phyloP scores from a whole-genome alignment of 1,284 basidiomycete genomes.

The Rhodotorula sp. region DNA sequence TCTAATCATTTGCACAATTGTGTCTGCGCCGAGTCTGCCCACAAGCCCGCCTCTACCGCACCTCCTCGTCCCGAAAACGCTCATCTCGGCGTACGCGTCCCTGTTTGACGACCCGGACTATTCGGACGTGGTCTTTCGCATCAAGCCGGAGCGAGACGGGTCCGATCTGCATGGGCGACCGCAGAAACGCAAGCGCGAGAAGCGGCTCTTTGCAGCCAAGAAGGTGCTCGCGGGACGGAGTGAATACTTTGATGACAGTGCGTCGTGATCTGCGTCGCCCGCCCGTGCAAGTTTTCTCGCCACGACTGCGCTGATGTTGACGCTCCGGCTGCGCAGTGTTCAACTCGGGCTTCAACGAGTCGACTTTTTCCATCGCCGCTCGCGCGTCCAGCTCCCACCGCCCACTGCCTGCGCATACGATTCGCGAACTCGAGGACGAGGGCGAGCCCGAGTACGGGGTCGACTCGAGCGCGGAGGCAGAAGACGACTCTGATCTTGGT shows the following conservation, averaged over 20 bases:
- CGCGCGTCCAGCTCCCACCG: neutral
- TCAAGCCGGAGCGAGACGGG: conserved; percentile 32
- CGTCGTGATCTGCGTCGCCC: neutral
- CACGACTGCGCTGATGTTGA: no score
- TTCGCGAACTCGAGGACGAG: conserved; percentile 21
- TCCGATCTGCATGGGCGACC: neutral
- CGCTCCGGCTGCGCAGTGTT: conserved; percentile 29
- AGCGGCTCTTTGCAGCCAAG: conserved; percentile 50
- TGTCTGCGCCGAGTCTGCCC: conserved; percentile 42
- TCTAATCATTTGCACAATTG: conserved; percentile 51
- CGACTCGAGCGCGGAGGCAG: conserved; percentile 22
- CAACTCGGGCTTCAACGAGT: conserved; percentile 42
- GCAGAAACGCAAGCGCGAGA: conserved; percentile 28
- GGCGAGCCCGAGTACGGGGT: conserved; percentile 28
- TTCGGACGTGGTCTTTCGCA: conserved; percentile 45
- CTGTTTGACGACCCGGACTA: conserved; percentile 47
- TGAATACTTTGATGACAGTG: conserved; percentile 49
- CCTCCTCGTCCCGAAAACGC: conserved; percentile 43
- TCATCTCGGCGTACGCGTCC: conserved; percentile 44
- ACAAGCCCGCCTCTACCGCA: conserved; percentile 32
- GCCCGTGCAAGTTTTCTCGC: neutral
- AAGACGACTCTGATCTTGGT: conserved; percentile 36
- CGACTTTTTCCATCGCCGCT: conserved; percentile 10
- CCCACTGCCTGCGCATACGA: no score
- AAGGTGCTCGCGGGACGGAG: conserved; percentile 50